These are phyloP conservation scores for Picea sitchensis DNA, from an alignment of 75 land plant genomes.

Conservation along the genomic window DNA sequence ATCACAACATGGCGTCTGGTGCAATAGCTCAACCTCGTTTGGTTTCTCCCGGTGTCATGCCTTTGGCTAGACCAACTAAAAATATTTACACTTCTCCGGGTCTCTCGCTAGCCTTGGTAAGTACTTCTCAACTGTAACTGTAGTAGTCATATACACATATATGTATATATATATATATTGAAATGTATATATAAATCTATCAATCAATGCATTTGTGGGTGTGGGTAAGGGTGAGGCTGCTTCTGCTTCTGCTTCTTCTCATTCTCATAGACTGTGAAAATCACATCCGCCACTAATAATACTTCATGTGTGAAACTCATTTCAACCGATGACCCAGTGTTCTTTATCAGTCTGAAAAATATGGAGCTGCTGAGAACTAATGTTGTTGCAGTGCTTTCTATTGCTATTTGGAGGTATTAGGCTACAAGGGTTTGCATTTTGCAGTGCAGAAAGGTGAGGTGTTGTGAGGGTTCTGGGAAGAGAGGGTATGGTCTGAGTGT, in stretches of 20 bases:
- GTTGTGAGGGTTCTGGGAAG: neutral
- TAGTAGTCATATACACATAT: neutral
- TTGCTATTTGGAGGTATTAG: neutral
- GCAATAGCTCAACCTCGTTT: constrained; percentile 29
- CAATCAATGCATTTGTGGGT: neutral
- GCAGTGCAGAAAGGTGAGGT: neutral
- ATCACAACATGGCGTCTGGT: constrained; percentile 34
- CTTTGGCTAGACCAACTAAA: constrained; percentile 13
- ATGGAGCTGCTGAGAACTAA: neutral
- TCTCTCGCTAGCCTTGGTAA: constrained; percentile 66
- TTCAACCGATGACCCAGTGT: neutral
- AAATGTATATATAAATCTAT: neutral
- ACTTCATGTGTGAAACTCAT: neutral
- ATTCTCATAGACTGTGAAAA: neutral
- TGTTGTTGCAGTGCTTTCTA: neutral
- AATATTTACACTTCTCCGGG: constrained; percentile 41
- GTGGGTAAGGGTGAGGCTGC: neutral
- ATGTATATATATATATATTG: neutral
- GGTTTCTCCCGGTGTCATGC: constrained; percentile 12
- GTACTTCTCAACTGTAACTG: neutral
- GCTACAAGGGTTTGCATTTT: neutral
- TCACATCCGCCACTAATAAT: neutral
- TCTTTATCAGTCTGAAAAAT: too few species aligned
- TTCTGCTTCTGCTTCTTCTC: neutral
- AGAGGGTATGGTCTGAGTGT: neutral